Base-by-base conservation (phyloP, 768 basidiomycete genomes). In the Clitopilus passeckerianus region DNA sequence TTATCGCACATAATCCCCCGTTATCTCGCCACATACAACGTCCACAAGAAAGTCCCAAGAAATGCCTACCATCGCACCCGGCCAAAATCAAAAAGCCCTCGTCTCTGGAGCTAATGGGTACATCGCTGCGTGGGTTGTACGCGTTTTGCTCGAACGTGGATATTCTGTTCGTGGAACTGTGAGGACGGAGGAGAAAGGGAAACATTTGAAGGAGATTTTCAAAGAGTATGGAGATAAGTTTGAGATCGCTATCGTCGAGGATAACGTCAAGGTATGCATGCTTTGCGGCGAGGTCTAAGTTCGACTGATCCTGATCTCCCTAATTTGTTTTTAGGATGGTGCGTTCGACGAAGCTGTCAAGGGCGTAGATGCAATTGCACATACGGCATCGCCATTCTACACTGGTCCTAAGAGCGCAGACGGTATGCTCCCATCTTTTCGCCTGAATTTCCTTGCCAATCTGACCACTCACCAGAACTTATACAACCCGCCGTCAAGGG, bases 281-380 rank as follows among this genome's bases (percentile, higher is more conserved):
- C 33, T 6, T 27, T 14, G 12, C 33, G 8, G 22, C 24, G 7
- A 55, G 54, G 30, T 55, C 10, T 34, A 18, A 6, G 9, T 16
- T 18, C 8, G 6, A 41, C 18, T 10, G 41, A 18, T 16, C 15
- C 37, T 41, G 14, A n/a, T n/a, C 6, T 37, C 16, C 6, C 41
- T 53, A n/a, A 34, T n/a, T 54, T 34, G 16, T n/a, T 20, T 30
- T 44, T 24, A 84, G 81, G 75, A 75, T 4, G 80, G 80, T 15
- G 86, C 85, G 0, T 92, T 90, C 60, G 86, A 90, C 68, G 81
- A 88, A 53, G 87, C 85, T 1, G 85, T 90, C 61, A 81, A 84
- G 66, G 87, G 79, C 3, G 81, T 89, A 8, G 82, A 87, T 57
- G 89, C 79, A 1, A 78, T 91, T 53, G 77, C 71, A 35, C 87